These are phyloP conservation scores for Diaporthe nobilis DNA, from an alignment of 2,329 filamentous ascomycete genomes.

Conservation along the genomic window DNA sequence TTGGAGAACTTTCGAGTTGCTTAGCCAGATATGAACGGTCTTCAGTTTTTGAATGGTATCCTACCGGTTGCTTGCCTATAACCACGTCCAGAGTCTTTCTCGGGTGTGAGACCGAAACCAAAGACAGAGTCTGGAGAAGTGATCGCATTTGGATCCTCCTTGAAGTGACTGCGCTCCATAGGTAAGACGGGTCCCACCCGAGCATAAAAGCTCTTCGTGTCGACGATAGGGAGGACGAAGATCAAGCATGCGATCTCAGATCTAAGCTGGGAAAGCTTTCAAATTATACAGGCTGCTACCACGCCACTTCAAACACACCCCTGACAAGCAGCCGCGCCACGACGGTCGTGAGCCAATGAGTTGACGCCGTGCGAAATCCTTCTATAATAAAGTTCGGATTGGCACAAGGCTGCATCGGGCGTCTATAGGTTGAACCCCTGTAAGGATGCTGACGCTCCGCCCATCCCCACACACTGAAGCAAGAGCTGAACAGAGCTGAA, in stretches of 20 bases:
- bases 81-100: neutral
- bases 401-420: neutral
- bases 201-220: neutral
- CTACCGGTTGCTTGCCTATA: neutral
- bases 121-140: slow-evolving; percentile 1
- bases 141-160: neutral
- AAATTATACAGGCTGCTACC: slow-evolving; percentile 1
- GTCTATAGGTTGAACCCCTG: slow-evolving; percentile 13
- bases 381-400: neutral
- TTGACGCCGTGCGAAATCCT: slow-evolving; percentile 1
- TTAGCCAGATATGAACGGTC: neutral
- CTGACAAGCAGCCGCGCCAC: neutral
- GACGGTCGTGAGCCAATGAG: neutral
- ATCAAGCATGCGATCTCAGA: neutral
- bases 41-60: neutral
- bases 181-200: neutral
- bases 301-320: slow-evolving; percentile 1
- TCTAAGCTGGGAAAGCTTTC: neutral
- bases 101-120: neutral
- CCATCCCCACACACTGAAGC: neutral
- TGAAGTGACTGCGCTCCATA: slow-evolving; percentile 4
- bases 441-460: neutral
- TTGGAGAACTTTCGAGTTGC: neutral
- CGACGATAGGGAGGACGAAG: neutral
- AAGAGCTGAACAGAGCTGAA: neutral